These are phyloP conservation scores for Petunia secreta DNA, from an alignment of 257 asterid genomes.

Conservation along the genomic window DNA sequence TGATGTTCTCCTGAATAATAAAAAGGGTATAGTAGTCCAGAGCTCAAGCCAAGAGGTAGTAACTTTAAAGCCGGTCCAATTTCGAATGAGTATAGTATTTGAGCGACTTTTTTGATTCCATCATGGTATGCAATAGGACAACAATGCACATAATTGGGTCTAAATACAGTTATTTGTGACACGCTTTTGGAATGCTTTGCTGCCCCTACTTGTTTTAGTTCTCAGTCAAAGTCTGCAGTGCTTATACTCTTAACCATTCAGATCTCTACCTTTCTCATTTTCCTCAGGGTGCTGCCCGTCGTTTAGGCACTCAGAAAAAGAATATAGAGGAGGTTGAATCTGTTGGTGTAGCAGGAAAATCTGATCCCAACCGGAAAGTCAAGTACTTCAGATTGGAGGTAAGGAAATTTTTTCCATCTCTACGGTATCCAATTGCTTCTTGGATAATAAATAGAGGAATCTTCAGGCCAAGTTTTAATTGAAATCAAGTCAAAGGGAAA, in stretches of 20 bases:
- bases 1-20: not conserved
- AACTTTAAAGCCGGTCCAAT: slow-evolving; percentile 17
- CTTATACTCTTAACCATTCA: slow-evolving; percentile 10
- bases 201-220: not conserved
- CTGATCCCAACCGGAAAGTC: slow-evolving; percentile 62
- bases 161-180: not conserved
- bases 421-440: not conserved
- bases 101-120: not conserved
- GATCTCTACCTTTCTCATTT: not conserved
- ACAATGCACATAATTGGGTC: slow-evolving; percentile 15
- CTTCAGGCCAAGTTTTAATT: not conserved
- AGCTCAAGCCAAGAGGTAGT: not conserved
- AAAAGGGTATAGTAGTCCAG: not conserved
- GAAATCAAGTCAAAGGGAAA: not conserved
- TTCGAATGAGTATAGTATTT: not conserved
- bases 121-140: not conserved
- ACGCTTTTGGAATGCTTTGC: not conserved
- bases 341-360: slow-evolving; percentile 81
- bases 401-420: slow-evolving; percentile 12
- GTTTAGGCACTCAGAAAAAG: slow-evolving; percentile 76
- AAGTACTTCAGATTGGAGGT: slow-evolving; percentile 90
- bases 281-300: slow-evolving; percentile 93
- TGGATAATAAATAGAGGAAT: not conserved
- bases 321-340: slow-evolving; percentile 86
- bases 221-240: not conserved